A percentile compares a stretch with the other conserved stretches of the same genome.
Conservation (phyloP, 2,329 filamentous ascomycete species). For the Chalaropsis ovoidea region DNA sequence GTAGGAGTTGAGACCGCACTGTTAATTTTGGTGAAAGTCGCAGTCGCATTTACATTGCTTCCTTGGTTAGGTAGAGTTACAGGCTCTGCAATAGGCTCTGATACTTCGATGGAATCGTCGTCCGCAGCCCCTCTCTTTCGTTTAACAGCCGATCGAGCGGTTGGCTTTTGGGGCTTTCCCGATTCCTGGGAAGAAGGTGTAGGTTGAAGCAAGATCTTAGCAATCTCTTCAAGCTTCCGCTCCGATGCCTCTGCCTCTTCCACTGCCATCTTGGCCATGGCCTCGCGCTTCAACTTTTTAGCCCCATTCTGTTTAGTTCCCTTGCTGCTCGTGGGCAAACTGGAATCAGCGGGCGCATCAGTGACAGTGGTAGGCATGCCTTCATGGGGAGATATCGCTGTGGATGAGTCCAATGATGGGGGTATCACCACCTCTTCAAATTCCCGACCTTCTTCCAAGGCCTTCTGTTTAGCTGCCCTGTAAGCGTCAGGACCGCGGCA, state of each 20-base stretch:
- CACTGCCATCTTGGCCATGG: slow-evolving; percentile 50
- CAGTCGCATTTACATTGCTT: neutral
- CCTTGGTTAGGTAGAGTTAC: slow-evolving; percentile 18
- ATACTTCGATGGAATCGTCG: slow-evolving; percentile 19
- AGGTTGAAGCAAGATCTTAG: slow-evolving; percentile 31
- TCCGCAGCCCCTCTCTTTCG: slow-evolving; percentile 16
- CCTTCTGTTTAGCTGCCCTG: slow-evolving; percentile 51
- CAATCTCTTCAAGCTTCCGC: slow-evolving; percentile 43
- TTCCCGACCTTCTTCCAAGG: slow-evolving; percentile 53
- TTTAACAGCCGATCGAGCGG: slow-evolving; percentile 10
- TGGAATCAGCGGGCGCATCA: slow-evolving; percentile 49
- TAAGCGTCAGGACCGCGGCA: slow-evolving; percentile 57
- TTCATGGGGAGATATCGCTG: slow-evolving; percentile 38
- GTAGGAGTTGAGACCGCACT: neutral
- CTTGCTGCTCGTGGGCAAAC: slow-evolving; percentile 53
- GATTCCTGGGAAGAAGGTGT: slow-evolving; percentile 5
- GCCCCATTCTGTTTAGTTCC: slow-evolving; percentile 71
- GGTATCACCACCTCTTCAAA: slow-evolving; percentile 37
- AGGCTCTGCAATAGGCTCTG: slow-evolving; percentile 14
- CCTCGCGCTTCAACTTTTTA: slow-evolving; percentile 62
- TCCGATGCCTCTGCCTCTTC: slow-evolving; percentile 52
- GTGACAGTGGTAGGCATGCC: slow-evolving; percentile 47
- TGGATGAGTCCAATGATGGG: slow-evolving; percentile 33
- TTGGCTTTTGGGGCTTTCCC: neutral
- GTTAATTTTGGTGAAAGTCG: neutral